Base-by-base conservation (phyloP, 2,329 filamentous ascomycete genomes). In the Sclerotinia borealis region DNA sequence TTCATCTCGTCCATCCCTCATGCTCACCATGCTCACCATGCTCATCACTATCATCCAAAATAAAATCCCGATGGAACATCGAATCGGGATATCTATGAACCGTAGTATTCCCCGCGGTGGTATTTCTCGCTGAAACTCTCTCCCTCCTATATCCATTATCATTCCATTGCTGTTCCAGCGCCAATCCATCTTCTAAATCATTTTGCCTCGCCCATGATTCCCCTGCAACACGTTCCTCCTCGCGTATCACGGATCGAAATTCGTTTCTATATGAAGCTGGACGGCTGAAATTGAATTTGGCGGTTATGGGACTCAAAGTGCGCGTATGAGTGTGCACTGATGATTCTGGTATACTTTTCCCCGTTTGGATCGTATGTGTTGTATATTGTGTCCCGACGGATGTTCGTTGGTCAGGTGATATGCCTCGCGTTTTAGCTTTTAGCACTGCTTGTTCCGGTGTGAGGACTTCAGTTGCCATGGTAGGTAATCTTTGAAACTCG, bases 401-500 rank as follows among this genome's bases (percentile, higher is more conserved):
- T 37, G 22, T 29, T n/a, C 48, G 37, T 25, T 61, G 29, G 15
- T 45, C 37, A 19, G 37, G 22, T 47, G 25, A 27, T 17, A 61
- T 47, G 11, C 49, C 37, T 27, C 59, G 37, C 49, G 27, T 55
- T 43, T 55, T 61, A 10, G 59, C 59, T n/a, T 61, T 29, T 25
- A 61, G 19, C 10, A 61, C 49, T n/a, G 48, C n/a, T 36, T 11
- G 48, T 27, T 61, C 49, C 3, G 29, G 49, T 15, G 37, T 36
- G 29, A 19, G 36, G 22, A 61, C 8, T 25, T 54, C 55, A 15
- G 25, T 55, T 10, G 10, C 39, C 29, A 61, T 41, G 22, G 49
- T 61, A 19, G 59, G 49, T 22, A 61, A 55, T 55, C 49, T 52
- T 45, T 61, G 48, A 43, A 61, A 61, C 22, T 61, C 59, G 13